Evolutionary conservation across 2,329 filamentous ascomycete genomes (phyloP).

Genomic region (Aspergillus fischeri): DNA sequence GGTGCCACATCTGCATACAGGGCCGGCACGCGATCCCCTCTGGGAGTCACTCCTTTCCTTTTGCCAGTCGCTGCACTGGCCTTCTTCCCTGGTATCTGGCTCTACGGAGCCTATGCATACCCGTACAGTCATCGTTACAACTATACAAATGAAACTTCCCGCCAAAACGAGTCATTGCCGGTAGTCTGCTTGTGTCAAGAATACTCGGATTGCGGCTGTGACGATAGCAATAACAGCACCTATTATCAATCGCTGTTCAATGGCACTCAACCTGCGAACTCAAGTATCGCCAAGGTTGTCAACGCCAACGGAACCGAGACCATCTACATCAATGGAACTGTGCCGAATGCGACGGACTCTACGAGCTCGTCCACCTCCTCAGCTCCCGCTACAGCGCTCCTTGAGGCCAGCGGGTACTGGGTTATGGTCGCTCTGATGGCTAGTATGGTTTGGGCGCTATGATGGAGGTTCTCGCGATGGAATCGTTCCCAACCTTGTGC

Average conservation of each 20-base stretch:
- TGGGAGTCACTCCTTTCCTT: constrained; percentile 49
- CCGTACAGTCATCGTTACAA: constrained; percentile 47
- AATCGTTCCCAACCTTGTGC: not conserved
- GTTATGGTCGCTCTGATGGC: constrained; percentile 36
- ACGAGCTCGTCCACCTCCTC: constrained; percentile 24
- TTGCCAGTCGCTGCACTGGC: constrained; percentile 44
- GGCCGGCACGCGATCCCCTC: constrained; percentile 42
- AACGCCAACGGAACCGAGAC: constrained; percentile 41
- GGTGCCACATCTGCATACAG: constrained; percentile 51
- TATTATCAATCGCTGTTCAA: constrained; percentile 42
- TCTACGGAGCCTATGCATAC: constrained; percentile 55
- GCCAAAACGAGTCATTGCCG: constrained; percentile 48
- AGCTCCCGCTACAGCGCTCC: constrained; percentile 15
- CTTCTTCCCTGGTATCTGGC: constrained; percentile 52
- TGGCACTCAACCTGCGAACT: constrained; percentile 38
- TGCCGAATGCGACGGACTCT: constrained; percentile 44
- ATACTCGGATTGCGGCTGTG: constrained; percentile 55
- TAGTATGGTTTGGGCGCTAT: constrained; percentile 29
- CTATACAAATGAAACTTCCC: constrained; percentile 43
- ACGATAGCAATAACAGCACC: constrained; percentile 44
- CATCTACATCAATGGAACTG: constrained; percentile 47
- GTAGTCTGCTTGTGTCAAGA: constrained; percentile 55
- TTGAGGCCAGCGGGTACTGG: constrained; percentile 40
- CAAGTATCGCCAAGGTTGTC: constrained; percentile 34
- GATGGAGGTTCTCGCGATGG: constrained; percentile 7